Evolutionary conservation across 2,329 filamentous ascomycete genomes (phyloP), one percentile per base, ranked within the genome.

Genomic region (Microdochium nivale): DNA sequence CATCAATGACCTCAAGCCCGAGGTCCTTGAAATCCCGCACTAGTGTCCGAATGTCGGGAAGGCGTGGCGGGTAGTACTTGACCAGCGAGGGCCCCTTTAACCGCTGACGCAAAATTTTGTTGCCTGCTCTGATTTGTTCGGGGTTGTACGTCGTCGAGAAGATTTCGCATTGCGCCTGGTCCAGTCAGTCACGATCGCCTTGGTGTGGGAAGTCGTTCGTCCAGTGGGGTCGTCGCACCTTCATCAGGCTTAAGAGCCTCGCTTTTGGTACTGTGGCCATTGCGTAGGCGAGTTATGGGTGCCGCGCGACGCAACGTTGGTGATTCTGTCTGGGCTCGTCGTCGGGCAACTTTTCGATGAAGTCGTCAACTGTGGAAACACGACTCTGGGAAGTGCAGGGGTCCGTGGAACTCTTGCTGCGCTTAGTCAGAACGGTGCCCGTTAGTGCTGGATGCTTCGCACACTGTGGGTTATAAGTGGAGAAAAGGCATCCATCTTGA

Each of bases 71-170:
- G 67, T 99, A 99, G 77, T 96, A 99, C 53, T 88, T 79, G 37
- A 85, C 87, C 57, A 96, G 72, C 0, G 87, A 74, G 27, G 90
- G 88, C n/a, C 94, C 94, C 64, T 81, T 83, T 56, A 97, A 76
- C 64, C 91, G 84, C 69, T 96, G 88, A 64, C 91, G 88, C 54
- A 99, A 78, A 67, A 99, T 78, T 71, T 94, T 95, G 74, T 94
- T 96, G 64, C 94, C 94, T 60, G 89, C 82, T 55, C 94, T 88
- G 55, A 87, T 69, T 59, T 84, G 76, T 51, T 89, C 79, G 25
- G 94, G 94, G 71, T 99, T 99, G 77, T 84, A 97, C 50, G 86
- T 91, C 49, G 87, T 88, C 63, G 85, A 86, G 77, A 97, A 99
- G 73, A 97, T 82, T 67, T 85, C 83, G 78, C 90, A 96, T 86